phyloP scores from a whole-genome alignment of 2,329 filamentous ascomycete species.

The Teratosphaeria destructans region DNA sequence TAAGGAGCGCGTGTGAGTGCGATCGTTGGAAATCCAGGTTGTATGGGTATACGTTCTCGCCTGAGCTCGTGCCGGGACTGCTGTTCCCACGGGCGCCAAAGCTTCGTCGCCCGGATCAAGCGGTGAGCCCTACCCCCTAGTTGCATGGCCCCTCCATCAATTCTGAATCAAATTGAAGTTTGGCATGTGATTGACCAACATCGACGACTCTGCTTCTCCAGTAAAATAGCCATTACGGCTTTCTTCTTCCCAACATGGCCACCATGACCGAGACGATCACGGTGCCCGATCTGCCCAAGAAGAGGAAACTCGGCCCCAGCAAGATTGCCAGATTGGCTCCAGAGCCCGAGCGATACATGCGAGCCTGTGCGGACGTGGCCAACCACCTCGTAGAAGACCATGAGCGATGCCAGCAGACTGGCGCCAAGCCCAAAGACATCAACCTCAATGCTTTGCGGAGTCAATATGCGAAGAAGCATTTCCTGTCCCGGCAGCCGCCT shows the following conservation, averaged over 20 bases:
- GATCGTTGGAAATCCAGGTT: not conserved
- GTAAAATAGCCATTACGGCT: not conserved
- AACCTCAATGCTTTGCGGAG: constrained; percentile 84
- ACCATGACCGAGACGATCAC: constrained; percentile 50
- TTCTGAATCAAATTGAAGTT: not conserved
- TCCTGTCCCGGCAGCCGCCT: constrained; percentile 74
- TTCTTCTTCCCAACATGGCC: constrained; percentile 39
- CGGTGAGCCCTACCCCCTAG: not conserved
- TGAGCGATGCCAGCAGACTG: constrained; percentile 65
- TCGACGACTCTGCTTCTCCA: not conserved
- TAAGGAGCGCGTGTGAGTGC: not conserved
- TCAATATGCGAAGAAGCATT: constrained; percentile 87
- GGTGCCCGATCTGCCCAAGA: constrained; percentile 47
- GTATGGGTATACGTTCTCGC: not conserved
- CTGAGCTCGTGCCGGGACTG: not conserved
- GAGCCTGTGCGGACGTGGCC: constrained; percentile 91
- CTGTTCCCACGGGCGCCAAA: not conserved
- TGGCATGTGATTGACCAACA: not conserved
- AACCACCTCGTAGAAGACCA: constrained; percentile 91
- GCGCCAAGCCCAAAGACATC: constrained; percentile 68
- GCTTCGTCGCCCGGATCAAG: not conserved
- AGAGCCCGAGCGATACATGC: constrained; percentile 88
- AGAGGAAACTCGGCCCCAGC: constrained; percentile 37
- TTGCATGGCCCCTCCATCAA: not conserved
- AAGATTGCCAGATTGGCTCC: constrained; percentile 58